A percentile compares a stretch with the other conserved stretches of the same genome.
Conservation (phyloP, 2,329 filamentous ascomycete genomes). For the Alternaria infectoria region DNA sequence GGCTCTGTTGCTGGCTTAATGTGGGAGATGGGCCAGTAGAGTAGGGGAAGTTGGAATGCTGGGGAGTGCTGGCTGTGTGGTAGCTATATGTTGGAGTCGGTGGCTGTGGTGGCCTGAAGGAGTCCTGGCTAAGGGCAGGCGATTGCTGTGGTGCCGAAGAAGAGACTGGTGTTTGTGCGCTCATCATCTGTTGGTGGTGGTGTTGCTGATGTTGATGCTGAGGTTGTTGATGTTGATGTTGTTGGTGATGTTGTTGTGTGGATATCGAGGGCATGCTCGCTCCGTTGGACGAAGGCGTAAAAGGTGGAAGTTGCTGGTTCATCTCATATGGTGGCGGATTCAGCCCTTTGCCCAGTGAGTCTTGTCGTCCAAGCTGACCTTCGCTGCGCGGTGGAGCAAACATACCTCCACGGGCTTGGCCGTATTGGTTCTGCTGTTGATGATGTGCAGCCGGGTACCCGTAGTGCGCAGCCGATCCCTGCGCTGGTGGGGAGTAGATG, state of each 20-base stretch:
- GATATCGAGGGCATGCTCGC: conserved; percentile 54
- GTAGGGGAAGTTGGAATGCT: conserved; percentile 56
- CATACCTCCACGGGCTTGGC: conserved; percentile 49
- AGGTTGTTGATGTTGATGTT: conserved; percentile 10
- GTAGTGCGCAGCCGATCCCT: conserved; percentile 62
- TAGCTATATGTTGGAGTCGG: conserved; percentile 70
- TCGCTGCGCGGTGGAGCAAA: conserved; percentile 63
- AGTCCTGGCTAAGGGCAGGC: conserved; percentile 65
- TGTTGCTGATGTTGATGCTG: conserved; percentile 46
- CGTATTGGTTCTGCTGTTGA: conserved; percentile 43
- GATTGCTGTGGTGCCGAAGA: conserved; percentile 52
- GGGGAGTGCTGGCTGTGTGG: conserved; percentile 60
- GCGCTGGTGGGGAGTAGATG: conserved; percentile 63
- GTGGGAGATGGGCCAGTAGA: conserved; percentile 57
- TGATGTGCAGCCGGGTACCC: conserved; percentile 53
- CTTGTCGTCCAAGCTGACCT: conserved; percentile 59
- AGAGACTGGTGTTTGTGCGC: conserved; percentile 48
- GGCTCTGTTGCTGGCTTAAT: conserved; percentile 53
- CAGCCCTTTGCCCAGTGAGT: conserved; percentile 69
- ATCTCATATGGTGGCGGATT: conserved; percentile 72
- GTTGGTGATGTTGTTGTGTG: conserved; percentile 44
- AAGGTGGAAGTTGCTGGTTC: conserved; percentile 65
- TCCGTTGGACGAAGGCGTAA: conserved; percentile 63
- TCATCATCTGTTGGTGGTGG: conserved; percentile 55
- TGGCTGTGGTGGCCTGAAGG: conserved; percentile 64